Evolutionary conservation across 371 early-diverging fungal genomes (phyloP).

Genomic region (Coemansia sp.): DNA sequence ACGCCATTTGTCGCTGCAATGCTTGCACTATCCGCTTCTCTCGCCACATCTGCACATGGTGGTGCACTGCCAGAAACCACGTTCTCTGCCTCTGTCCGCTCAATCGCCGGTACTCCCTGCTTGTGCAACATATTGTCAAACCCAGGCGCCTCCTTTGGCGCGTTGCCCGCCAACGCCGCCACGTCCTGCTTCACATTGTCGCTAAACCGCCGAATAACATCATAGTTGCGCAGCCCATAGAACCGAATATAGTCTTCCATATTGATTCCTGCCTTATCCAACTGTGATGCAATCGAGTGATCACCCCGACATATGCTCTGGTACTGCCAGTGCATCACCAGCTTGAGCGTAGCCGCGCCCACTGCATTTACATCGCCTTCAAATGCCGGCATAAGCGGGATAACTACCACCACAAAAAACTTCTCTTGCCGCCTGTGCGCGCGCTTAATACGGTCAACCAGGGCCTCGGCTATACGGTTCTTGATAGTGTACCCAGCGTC

Average conservation of each 20-base stretch:
- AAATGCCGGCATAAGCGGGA: slow-evolving; percentile 93
- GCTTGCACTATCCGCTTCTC: background rate
- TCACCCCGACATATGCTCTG: slow-evolving; percentile 78
- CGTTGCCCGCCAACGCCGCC: slow-evolving; percentile 22
- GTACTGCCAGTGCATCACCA: slow-evolving; percentile 85
- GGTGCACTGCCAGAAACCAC: background rate
- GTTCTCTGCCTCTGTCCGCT: slow-evolving; percentile 2
- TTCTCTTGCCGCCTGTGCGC: slow-evolving; percentile 69
- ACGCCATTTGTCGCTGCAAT: too few relatives aligned
- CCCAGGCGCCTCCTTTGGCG: slow-evolving; percentile 38
- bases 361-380: slow-evolving; percentile 75
- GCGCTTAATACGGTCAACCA: slow-evolving; percentile 75
- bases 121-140: slow-evolving; percentile 25
- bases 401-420: slow-evolving; percentile 84
- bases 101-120: slow-evolving; percentile 31
- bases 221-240: slow-evolving; percentile 74
- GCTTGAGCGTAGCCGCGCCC: slow-evolving; percentile 75
- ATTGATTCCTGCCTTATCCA: slow-evolving; percentile 66
- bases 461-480: slow-evolving; percentile 73
- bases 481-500: slow-evolving; percentile 65
- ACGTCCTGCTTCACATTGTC: slow-evolving; percentile 38
- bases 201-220: slow-evolving; percentile 50
- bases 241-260: slow-evolving; percentile 73
- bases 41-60: background rate
- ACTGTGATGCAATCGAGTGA: slow-evolving; percentile 64